A percentile compares a stretch with the other conserved stretches of the same genome.
These are phyloP conservation scores for Populus davidiana DNA, from an alignment of 345 rosid genomes.

Conservation along the genomic window DNA sequence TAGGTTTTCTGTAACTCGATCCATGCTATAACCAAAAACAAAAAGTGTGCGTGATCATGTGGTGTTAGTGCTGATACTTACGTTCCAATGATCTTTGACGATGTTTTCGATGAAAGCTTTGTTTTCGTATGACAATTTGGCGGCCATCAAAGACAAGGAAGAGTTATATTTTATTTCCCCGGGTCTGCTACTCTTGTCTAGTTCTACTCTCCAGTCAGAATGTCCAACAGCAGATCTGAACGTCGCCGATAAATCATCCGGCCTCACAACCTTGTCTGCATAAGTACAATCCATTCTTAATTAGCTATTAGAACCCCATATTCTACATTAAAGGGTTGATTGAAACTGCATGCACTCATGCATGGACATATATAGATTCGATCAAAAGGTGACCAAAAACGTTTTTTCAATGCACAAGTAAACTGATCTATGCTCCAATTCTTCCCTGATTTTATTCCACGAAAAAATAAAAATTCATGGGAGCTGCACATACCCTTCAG, in stretches of 20 bases:
- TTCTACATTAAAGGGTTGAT: too few relatives aligned
- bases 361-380: neutral
- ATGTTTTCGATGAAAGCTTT: constrained; percentile 12
- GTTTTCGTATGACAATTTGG: constrained; percentile 25
- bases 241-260: constrained; percentile 7
- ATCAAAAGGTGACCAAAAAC: too few relatives aligned
- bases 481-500: constrained; percentile 6
- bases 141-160: constrained; percentile 22
- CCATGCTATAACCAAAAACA: too few relatives aligned
- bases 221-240: constrained; percentile 12
- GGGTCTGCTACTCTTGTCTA: neutral
- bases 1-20: too few relatives aligned
- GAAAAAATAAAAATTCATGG: too few relatives aligned
- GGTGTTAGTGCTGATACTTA: neutral
- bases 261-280: constrained; percentile 15
- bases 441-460: too few relatives aligned
- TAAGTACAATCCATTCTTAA: neutral
- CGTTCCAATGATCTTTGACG: constrained; percentile 17
- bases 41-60: too few relatives aligned
- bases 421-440: too few relatives aligned
- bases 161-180: constrained; percentile 9
- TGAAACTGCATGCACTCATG: neutral
- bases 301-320: neutral
- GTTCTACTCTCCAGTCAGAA: constrained; percentile 17
- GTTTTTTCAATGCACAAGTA: too few relatives aligned